phyloP scores from a whole-genome alignment of 2,329 filamentous ascomycete species.

The Aspergillus nomiae region DNA sequence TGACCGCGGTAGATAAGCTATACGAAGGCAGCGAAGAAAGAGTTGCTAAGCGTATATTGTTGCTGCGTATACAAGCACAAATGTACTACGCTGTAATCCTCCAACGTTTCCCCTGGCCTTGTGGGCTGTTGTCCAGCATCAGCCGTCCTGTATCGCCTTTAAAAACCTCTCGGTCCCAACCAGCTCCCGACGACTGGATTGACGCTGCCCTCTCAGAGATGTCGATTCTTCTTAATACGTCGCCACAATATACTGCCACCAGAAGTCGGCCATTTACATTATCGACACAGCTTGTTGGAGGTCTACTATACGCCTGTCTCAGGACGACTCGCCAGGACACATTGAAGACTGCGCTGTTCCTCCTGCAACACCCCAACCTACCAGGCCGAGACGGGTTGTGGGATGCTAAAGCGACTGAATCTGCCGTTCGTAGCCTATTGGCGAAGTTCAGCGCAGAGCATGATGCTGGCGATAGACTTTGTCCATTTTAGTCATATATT shows the following conservation, averaged over 20 bases:
- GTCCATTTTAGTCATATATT: background rate
- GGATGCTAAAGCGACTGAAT: slow-evolving; percentile 20
- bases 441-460: background rate
- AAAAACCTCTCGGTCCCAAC: too few relatives aligned
- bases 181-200: background rate
- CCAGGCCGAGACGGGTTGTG: slow-evolving; percentile 26
- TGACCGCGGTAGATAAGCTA: slow-evolving; percentile 1
- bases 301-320: slow-evolving; percentile 26
- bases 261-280: slow-evolving; percentile 21
- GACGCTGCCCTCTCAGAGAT: background rate
- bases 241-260: background rate
- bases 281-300: slow-evolving; percentile 25
- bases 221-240: background rate
- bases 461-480: background rate
- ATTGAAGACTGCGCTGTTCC: slow-evolving; percentile 13
- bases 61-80: slow-evolving; percentile 16
- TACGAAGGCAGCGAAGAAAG: background rate
- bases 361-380: slow-evolving; percentile 20
- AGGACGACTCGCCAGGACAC: slow-evolving; percentile 18
- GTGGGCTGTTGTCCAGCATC: background rate
- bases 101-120: slow-evolving; percentile 8
- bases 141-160: background rate
- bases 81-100: slow-evolving; percentile 18
- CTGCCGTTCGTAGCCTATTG: slow-evolving; percentile 13
- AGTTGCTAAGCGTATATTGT: slow-evolving; percentile 1